phyloP scores from a whole-genome alignment of 2,329 filamentous ascomycete genomes.

The Cladorrhinum sp. region DNA sequence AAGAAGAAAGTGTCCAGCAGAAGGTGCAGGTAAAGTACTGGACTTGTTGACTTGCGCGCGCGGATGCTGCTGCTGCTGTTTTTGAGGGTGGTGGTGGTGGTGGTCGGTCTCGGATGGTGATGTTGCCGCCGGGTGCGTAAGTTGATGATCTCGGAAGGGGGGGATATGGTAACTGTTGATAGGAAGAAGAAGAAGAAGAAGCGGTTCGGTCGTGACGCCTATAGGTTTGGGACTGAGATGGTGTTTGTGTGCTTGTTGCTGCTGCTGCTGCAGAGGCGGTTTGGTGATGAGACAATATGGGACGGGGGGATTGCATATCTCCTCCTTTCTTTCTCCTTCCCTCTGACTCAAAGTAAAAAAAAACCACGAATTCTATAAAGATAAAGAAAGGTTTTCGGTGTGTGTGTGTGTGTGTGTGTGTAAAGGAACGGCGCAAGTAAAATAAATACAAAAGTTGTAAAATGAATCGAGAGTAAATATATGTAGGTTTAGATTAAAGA shows the following conservation, averaged over 20 bases:
- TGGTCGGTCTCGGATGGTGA: background rate
- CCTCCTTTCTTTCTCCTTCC: background rate
- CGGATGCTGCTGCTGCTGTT: background rate
- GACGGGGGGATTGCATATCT: background rate
- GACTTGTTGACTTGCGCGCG: background rate
- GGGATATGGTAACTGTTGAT: background rate
- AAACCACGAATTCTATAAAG: background rate
- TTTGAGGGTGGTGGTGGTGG: too few relatives aligned
- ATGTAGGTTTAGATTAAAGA: too few relatives aligned
- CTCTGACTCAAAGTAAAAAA: background rate
- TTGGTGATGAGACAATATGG: background rate
- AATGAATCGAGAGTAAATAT: too few relatives aligned
- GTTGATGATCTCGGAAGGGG: background rate
- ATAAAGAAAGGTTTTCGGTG: background rate
- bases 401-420: too few relatives aligned
- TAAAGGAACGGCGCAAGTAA: background rate
- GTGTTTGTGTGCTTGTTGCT: background rate
- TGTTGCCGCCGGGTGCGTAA: background rate
- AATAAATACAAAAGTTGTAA: background rate
- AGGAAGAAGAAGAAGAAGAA: background rate
- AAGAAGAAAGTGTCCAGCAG: slow-evolving; percentile 45
- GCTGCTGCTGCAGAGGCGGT: background rate
- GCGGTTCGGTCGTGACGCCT: too few relatives aligned
- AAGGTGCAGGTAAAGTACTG: slow-evolving; percentile 52
- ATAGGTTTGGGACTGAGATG: background rate